Evolutionary conservation across 306 rosid genomes (phyloP).

Genomic region (Fragaria vesca): DNA sequence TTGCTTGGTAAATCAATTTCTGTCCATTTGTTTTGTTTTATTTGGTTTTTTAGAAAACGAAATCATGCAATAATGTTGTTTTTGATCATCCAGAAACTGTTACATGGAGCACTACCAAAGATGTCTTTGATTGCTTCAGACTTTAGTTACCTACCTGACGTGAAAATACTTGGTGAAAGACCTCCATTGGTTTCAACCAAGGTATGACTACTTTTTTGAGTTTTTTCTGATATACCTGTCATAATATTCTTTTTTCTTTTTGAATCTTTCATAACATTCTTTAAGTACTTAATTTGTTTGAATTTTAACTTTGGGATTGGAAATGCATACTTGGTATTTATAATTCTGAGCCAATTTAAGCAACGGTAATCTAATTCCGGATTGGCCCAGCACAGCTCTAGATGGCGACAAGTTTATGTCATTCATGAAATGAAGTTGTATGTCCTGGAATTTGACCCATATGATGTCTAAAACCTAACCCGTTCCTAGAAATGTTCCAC

Average conservation of each 20-base stretch:
- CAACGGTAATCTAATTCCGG: neutral
- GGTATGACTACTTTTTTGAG: conserved; percentile 38
- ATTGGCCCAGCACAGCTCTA: neutral
- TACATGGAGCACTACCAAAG: conserved; percentile 84
- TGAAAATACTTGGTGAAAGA: conserved; percentile 81
- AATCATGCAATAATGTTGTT: conserved; percentile 20
- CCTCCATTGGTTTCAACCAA: conserved; percentile 96
- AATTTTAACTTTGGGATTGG: no score
- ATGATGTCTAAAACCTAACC: neutral
- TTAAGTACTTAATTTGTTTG: neutral
- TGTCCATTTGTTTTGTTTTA: conserved; percentile 3
- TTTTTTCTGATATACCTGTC: neutral
- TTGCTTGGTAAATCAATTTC: conserved; percentile 68
- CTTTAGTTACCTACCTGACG: conserved; percentile 89
- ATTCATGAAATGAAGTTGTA: neutral
- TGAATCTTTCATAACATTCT: neutral
- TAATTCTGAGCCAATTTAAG: neutral
- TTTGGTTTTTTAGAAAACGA: neutral
- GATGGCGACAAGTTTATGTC: neutral
- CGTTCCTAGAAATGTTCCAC: neutral
- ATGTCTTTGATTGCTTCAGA: conserved; percentile 97
- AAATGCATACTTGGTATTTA: conserved; percentile 1
- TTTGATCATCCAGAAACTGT: conserved; percentile 62
- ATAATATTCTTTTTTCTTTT: neutral
- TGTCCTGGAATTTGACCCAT: neutral